Conservation (phyloP, 441 rosid species). For the Populus hybrid region DNA sequence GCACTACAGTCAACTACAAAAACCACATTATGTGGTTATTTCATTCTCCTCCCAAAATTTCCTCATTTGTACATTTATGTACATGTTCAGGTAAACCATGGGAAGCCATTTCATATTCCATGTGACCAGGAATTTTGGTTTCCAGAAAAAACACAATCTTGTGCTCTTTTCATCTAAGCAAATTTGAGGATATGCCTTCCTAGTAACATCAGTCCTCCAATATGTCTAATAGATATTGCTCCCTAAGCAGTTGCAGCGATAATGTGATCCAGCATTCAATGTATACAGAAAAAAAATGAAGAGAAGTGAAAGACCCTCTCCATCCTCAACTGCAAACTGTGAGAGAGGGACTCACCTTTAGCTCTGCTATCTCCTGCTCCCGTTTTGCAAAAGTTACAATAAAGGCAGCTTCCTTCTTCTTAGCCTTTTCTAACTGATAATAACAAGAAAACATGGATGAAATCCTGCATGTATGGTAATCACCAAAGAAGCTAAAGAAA, state of each 20-base stretch:
- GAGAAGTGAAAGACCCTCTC: not conserved
- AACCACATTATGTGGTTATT: not conserved
- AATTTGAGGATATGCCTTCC: not conserved
- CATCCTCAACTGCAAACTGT: not conserved
- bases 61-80: not conserved
- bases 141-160: not conserved
- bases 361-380: constrained; percentile 95
- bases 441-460: constrained; percentile 23
- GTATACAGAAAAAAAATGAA: too few relatives aligned
- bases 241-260: not conserved
- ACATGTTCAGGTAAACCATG: not conserved
- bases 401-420: constrained; percentile 97
- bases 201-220: not conserved
- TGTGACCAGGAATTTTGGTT: not conserved
- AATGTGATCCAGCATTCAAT: not conserved
- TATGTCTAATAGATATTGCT: not conserved
- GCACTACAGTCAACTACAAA: not conserved
- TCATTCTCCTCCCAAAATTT: not conserved
- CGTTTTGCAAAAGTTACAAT: constrained; percentile 95
- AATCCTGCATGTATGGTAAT: constrained; percentile 18
- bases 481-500: not conserved
- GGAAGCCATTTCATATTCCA: not conserved
- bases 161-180: not conserved
- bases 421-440: constrained; percentile 84
- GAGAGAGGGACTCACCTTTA: constrained; percentile 52